Evolutionary conservation across 1,284 basidiomycete species (phyloP).

Genomic region (Meripilus lineatus): DNA sequence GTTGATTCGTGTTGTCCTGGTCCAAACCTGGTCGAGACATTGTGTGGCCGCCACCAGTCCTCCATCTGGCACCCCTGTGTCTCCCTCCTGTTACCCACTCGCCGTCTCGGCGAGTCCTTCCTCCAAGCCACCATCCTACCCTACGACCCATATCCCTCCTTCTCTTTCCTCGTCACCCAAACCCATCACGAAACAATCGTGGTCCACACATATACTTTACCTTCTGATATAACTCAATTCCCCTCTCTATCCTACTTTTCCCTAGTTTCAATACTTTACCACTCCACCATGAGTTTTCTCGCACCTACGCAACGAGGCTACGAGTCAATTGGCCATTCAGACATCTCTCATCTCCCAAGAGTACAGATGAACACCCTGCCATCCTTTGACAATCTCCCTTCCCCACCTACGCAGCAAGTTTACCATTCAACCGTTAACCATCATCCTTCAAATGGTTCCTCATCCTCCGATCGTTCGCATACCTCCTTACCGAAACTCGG

Average conservation of each 20-base stretch:
- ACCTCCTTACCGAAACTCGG: constrained; percentile 48
- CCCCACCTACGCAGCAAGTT: constrained; percentile 14
- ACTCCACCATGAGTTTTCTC: constrained; percentile 38
- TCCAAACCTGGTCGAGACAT: constrained; percentile 13
- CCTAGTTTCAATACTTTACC: constrained; percentile 19
- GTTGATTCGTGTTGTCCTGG: constrained; percentile 14
- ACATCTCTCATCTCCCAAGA: constrained; percentile 22
- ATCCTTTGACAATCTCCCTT: constrained; percentile 27
- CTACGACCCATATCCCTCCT: background rate
- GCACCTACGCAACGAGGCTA: constrained; percentile 34
- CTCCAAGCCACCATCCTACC: constrained; percentile 1
- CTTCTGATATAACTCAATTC: background rate
- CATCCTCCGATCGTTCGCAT: constrained; percentile 23
- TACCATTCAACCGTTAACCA: constrained; percentile 7
- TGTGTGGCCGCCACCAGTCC: constrained; percentile 14
- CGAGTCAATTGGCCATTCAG: constrained; percentile 28
- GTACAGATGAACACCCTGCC: constrained; percentile 28
- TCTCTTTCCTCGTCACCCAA: constrained; percentile 1
- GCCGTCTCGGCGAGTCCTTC: background rate
- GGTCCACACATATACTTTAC: too few species aligned
- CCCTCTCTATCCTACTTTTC: constrained; percentile 7
- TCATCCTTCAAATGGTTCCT: constrained; percentile 11
- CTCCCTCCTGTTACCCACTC: constrained; percentile 11
- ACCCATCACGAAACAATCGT: constrained; percentile 10
- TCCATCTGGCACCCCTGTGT: constrained; percentile 21